These are phyloP conservation scores for Mucor irregularis DNA, from an alignment of 371 early-diverging fungal species.

Conservation along the genomic window DNA sequence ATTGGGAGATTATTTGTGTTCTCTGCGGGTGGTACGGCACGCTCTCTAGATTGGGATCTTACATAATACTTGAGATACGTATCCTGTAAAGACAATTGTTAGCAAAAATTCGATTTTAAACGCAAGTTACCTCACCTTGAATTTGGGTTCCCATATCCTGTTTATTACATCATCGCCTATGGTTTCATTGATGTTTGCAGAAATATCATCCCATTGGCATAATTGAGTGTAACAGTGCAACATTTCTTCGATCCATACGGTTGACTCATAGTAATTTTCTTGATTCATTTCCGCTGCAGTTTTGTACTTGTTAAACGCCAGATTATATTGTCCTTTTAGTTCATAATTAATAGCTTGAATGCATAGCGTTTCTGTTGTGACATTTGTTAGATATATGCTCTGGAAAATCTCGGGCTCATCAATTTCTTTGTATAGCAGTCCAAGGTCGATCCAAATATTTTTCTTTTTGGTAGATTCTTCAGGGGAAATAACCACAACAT, in stretches of 20 bases:
- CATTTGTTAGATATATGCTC: conserved; percentile 55
- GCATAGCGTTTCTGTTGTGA: conserved; percentile 44
- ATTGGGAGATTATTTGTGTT: conserved; percentile 52
- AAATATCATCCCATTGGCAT: conserved; percentile 65
- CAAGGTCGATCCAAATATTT: conserved; percentile 58
- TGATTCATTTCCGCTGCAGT: conserved; percentile 11
- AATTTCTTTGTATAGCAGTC: conserved; percentile 61
- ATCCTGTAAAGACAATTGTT: conserved; percentile 18
- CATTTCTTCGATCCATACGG: conserved; percentile 57
- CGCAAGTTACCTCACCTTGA: neutral
- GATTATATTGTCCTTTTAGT: conserved; percentile 56
- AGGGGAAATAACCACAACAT: neutral
- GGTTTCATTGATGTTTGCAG: conserved; percentile 38
- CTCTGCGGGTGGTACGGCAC: neutral
- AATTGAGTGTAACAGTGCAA: conserved; percentile 64
- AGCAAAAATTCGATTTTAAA: neutral
- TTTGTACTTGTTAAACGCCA: conserved; percentile 51
- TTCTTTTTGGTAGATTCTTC: neutral
- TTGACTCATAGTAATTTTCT: neutral
- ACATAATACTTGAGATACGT: conserved; percentile 59
- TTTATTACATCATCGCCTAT: conserved; percentile 36
- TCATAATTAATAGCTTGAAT: conserved; percentile 64
- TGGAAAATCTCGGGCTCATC: conserved; percentile 65
- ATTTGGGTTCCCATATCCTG: neutral
- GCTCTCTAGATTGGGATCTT: conserved; percentile 9